Evolutionary conservation across 164 flowering plant genomes (phyloP).

Genomic region (Vitis labrusca): DNA sequence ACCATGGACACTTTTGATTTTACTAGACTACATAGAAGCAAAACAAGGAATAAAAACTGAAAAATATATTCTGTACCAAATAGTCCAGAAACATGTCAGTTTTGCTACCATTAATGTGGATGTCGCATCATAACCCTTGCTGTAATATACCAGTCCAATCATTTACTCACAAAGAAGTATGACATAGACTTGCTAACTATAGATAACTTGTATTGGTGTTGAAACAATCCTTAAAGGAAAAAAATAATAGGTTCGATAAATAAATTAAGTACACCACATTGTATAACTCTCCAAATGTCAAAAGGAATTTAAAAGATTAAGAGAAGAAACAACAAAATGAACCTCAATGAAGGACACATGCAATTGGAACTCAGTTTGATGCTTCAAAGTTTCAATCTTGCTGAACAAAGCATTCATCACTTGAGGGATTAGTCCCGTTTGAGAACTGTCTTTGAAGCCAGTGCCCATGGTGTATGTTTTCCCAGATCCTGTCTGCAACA

Average conservation of each 20-base stretch:
- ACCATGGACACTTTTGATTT: not conserved
- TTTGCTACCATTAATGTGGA: not conserved
- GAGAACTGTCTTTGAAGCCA: slow-evolving; percentile 70
- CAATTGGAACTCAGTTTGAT: slow-evolving; percentile 85
- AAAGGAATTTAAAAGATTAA: not conserved
- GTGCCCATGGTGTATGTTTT: slow-evolving; percentile 99
- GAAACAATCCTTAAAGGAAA: not conserved
- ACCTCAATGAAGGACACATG: slow-evolving; percentile 99
- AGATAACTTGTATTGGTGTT: not conserved
- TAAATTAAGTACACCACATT: not conserved
- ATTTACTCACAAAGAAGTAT: not conserved
- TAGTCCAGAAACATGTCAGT: not conserved
- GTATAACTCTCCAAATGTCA: not conserved
- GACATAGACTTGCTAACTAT: not conserved
- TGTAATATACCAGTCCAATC: too few species aligned
- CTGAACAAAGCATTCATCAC: slow-evolving; percentile 82
- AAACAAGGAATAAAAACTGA: not conserved
- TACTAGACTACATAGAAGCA: not conserved
- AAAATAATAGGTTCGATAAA: not conserved
- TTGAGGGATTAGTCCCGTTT: slow-evolving; percentile 81
- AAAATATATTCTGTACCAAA: not conserved
- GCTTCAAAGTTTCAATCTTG: slow-evolving; percentile 74
- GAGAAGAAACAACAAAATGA: slow-evolving; percentile 1
- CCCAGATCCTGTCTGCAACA: slow-evolving; percentile 94
- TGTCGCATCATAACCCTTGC: not conserved